Percentiles rank a stretch among this genome's conserved stretches.
Evolutionary conservation across 2,329 filamentous ascomycete genomes (phyloP).

Genomic region (Neospermospora avenae): DNA sequence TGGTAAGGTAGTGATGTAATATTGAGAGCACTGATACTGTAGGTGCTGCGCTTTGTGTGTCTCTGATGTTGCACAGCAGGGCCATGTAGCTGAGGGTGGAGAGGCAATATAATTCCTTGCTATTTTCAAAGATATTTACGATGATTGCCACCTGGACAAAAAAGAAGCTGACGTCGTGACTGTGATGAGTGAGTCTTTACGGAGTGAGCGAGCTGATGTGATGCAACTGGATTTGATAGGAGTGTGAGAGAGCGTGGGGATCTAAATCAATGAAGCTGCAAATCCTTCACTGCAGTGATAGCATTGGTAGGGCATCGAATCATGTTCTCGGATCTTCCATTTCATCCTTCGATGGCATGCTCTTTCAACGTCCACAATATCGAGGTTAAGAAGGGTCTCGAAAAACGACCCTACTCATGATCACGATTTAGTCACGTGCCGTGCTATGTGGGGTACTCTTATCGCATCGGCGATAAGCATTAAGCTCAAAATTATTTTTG

Average conservation of each 20-base stretch:
- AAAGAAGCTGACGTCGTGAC: neutral
- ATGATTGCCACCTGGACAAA: neutral
- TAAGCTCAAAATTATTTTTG: constrained; percentile 4
- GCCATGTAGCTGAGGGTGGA: neutral
- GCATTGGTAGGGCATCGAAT: too few relatives aligned
- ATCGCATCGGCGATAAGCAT: neutral
- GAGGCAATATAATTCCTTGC: neutral
- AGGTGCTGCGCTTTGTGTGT: neutral
- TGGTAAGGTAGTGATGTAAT: neutral
- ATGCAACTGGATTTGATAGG: neutral
- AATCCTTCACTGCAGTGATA: too few relatives aligned
- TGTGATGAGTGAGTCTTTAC: neutral
- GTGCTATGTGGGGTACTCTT: neutral
- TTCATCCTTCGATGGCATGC: too few relatives aligned
- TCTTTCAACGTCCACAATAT: neutral
- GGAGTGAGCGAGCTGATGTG: neutral
- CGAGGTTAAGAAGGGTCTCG: too few relatives aligned
- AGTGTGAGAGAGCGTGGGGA: neutral
- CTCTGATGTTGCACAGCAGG: neutral
- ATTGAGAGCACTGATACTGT: neutral
- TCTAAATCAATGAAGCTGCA: neutral
- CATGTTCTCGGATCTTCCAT: too few relatives aligned
- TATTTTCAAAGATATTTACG: neutral
- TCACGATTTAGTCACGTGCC: neutral
- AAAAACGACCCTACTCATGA: neutral